Evolutionary conservation across 441 rosid species (phyloP).

Genomic region (Iberis amara): DNA sequence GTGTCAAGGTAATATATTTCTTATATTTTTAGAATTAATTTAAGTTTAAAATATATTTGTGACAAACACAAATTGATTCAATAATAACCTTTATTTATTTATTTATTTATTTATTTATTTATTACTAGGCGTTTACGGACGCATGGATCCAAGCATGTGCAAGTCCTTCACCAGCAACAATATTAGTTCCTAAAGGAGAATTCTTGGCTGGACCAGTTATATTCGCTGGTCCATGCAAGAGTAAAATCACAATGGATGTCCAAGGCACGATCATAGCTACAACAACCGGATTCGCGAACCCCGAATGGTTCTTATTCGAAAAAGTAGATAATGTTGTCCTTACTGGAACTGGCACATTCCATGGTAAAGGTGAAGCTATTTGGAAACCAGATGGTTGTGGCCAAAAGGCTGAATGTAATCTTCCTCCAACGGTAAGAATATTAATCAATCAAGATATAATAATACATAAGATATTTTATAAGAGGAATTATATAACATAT

Average conservation of each 20-base stretch:
- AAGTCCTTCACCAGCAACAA: constrained; percentile 26
- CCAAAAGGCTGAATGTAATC: constrained; percentile 22
- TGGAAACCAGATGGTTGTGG: constrained; percentile 29
- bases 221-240: constrained; percentile 35
- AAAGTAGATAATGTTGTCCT: constrained; percentile 25
- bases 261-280: constrained; percentile 30
- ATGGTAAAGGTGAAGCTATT: constrained; percentile 27
- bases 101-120: no score
- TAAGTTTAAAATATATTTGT: no score
- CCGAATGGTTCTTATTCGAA: constrained; percentile 33
- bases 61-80: no score
- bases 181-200: constrained; percentile 28
- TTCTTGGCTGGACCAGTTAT: constrained; percentile 28
- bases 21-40: no score
- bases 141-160: constrained; percentile 35
- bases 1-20: constrained; percentile 19
- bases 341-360: constrained; percentile 31
- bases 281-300: constrained; percentile 19
- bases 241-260: constrained; percentile 25
- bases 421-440: constrained; percentile 28
- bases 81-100: no score
- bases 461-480: no score
- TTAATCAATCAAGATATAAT: background rate
- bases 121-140: constrained; percentile 27
- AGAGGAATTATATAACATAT: no score